phyloP scores from a whole-genome alignment of 257 asterid species.

The Capsicum rhomboideum region DNA sequence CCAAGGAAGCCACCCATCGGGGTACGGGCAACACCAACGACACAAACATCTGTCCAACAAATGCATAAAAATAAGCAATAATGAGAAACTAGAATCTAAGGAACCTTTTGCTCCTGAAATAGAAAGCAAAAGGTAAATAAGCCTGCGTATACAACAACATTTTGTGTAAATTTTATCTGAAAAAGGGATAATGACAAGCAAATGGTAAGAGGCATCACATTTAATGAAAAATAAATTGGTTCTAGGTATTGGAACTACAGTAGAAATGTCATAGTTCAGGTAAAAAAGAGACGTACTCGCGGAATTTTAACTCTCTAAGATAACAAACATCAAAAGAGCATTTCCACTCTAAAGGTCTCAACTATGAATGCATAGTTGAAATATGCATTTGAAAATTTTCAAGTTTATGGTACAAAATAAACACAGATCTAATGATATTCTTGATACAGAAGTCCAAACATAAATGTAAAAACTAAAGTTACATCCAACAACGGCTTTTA shows the following conservation, averaged over 20 bases:
- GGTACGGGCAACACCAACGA: conserved; percentile 94
- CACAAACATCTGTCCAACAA: conserved; percentile 67
- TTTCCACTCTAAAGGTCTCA: not conserved
- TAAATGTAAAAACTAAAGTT: not conserved
- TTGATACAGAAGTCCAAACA: not conserved
- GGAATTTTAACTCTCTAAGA: not conserved
- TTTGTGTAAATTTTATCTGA: not conserved
- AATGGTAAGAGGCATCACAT: not conserved
- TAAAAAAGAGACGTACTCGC: not conserved
- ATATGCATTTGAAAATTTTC: not conserved
- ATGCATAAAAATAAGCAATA: not conserved
- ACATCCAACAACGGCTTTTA: not conserved
- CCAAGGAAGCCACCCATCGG: conserved; percentile 97
- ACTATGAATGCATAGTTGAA: not conserved
- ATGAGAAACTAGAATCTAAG: not conserved
- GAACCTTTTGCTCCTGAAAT: not conserved
- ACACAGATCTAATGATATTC: too few species aligned
- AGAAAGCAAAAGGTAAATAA: not conserved
- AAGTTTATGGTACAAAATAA: not conserved
- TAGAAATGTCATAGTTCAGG: not conserved
- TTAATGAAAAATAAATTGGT: not conserved
- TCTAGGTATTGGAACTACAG: not conserved
- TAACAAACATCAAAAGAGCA: not conserved
- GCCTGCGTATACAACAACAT: not conserved
- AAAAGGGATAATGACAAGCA: not conserved